These are phyloP conservation scores for Trichosanthes cucumerina DNA, from an alignment of 306 rosid genomes.

Conservation along the genomic window DNA sequence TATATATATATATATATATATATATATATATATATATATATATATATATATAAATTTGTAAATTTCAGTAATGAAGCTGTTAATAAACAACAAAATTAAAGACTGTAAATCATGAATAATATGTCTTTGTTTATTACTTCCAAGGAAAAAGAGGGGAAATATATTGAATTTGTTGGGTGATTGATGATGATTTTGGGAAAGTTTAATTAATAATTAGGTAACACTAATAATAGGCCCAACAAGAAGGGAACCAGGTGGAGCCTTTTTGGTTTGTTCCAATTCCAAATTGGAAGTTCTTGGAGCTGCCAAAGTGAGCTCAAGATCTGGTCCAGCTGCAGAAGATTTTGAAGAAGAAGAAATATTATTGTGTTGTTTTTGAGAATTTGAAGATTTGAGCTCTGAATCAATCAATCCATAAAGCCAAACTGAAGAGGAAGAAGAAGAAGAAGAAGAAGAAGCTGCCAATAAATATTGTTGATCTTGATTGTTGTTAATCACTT, in stretches of 20 bases:
- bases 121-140: not conserved
- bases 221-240: constrained; percentile 42
- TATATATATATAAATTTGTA: not conserved
- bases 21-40: not conserved
- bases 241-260: constrained; percentile 26
- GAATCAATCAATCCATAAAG: constrained; percentile 27
- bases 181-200: not conserved
- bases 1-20: not conserved
- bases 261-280: constrained; percentile 32
- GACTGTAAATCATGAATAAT: not conserved
- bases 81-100: not conserved
- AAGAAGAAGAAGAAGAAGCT: not conserved
- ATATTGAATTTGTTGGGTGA: not conserved
- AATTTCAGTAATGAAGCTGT: not conserved
- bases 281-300: constrained; percentile 24
- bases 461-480: not conserved
- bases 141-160: not conserved
- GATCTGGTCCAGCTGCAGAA: constrained; percentile 19
- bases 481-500: not conserved
- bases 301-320: constrained; percentile 69
- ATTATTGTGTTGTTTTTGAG: not conserved
- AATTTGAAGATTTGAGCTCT: constrained; percentile 17
- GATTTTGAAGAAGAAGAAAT: constrained; percentile 22
- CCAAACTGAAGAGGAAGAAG: constrained; percentile 17
- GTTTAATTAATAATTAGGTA: not conserved